Conservation (phyloP, 2,329 filamentous ascomycete species). For the Ophiostoma tasmaniense region DNA sequence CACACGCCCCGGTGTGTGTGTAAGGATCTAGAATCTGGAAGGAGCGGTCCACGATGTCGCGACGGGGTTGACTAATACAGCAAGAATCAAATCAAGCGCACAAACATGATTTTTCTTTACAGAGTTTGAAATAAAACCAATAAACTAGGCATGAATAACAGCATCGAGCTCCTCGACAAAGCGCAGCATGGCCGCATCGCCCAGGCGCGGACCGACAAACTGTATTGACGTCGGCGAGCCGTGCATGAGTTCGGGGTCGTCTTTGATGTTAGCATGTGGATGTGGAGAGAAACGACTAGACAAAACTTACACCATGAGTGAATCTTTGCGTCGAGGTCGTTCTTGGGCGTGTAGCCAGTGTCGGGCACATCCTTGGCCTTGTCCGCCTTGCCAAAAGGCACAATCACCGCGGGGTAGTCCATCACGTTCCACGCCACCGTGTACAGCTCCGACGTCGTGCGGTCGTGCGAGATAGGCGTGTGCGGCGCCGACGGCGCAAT, state of each 20-base stretch:
- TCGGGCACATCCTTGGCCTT: conserved; percentile 10
- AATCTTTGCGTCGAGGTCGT: conserved; percentile 17
- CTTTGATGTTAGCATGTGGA: not conserved
- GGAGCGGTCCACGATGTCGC: not conserved
- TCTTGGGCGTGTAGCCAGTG: conserved; percentile 8
- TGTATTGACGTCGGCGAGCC: conserved; percentile 12
- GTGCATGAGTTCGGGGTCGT: conserved; percentile 13
- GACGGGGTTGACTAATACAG: not conserved
- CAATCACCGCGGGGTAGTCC: conserved; percentile 19
- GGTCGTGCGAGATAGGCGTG: conserved; percentile 10
- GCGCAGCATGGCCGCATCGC: conserved; percentile 11
- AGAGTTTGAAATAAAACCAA: no score
- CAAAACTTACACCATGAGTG: conserved; percentile 15
- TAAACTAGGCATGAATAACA: conserved; percentile 3
- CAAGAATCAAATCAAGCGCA: no score
- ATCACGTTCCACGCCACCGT: conserved; percentile 19
- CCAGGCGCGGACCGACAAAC: conserved; percentile 13
- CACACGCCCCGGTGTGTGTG: not conserved
- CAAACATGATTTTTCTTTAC: not conserved
- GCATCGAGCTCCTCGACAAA: conserved; percentile 13
- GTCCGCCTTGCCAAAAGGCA: conserved; percentile 18
- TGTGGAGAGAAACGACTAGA: not conserved
- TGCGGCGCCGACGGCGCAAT: conserved; percentile 18
- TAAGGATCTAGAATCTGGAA: conserved; percentile 4
- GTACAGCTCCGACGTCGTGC: conserved; percentile 18